Percentiles rank a stretch among this genome's conserved stretches.
These are phyloP conservation scores for Ceratocystis eucalypticola DNA, from an alignment of 2,329 filamentous ascomycete species.

Conservation along the genomic window DNA sequence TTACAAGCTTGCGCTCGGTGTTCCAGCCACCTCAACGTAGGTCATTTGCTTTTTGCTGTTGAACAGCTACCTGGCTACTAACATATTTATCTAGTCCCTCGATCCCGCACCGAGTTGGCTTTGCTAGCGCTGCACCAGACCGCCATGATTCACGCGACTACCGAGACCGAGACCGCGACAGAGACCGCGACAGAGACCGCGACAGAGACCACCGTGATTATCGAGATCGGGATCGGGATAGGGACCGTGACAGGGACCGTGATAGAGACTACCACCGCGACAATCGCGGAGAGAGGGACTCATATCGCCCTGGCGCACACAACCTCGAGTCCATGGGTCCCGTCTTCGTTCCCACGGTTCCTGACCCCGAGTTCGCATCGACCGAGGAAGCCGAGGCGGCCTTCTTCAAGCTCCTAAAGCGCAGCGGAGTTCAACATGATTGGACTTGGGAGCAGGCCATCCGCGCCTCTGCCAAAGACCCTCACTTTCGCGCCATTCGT, in stretches of 20 bases:
- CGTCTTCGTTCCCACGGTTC: slow-evolving; percentile 42
- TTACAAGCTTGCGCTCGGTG: slow-evolving; percentile 61
- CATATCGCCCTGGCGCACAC: slow-evolving; percentile 12
- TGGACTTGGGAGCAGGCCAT: slow-evolving; percentile 90
- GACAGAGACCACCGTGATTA: slow-evolving; percentile 21
- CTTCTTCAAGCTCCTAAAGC: slow-evolving; percentile 79
- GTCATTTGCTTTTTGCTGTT: not conserved
- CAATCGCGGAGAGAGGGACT: slow-evolving; percentile 28
- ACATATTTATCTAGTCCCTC: slow-evolving; percentile 22
- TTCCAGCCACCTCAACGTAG: slow-evolving; percentile 23
- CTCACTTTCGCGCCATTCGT: slow-evolving; percentile 84
- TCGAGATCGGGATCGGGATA: slow-evolving; percentile 25
- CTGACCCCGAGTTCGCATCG: slow-evolving; percentile 65
- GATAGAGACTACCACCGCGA: slow-evolving; percentile 26
- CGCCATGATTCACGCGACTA: slow-evolving; percentile 26
- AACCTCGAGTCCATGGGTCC: slow-evolving; percentile 9
- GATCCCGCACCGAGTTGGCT: slow-evolving; percentile 32
- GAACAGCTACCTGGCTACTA: not conserved
- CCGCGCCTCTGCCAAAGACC: slow-evolving; percentile 72
- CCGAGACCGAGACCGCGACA: slow-evolving; percentile 21
- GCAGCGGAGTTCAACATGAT: slow-evolving; percentile 73
- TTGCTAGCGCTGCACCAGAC: slow-evolving; percentile 24
- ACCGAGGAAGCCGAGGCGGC: slow-evolving; percentile 83
- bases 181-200: slow-evolving; percentile 19
- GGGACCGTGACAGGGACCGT: slow-evolving; percentile 26